Base-by-base conservation (phyloP, 768 basidiomycete genomes). In the Boletus subcaerulescens region DNA sequence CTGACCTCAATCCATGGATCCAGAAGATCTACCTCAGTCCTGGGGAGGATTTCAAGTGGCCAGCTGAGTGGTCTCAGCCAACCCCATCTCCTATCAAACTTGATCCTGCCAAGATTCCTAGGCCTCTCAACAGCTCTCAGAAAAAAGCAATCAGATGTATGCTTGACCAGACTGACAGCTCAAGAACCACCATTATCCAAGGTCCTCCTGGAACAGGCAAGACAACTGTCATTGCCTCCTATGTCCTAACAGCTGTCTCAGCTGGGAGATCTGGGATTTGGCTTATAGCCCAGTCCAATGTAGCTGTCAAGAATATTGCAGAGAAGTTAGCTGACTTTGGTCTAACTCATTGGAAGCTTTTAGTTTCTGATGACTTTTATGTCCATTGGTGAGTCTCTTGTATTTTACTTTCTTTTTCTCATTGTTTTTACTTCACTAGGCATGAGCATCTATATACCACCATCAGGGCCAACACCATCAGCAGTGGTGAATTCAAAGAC, bases 301-400 rank as follows among this genome's bases (percentile, higher is more conserved):
- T 93, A 46, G 91, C 89, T 45, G 91, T 93, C 20, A 92, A 91
- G 69, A 93, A 93, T 60, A 92, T 93, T 72, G 91, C 89, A 49
- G 87, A 89, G 63, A 90, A 91, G 72, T 72, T 93, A 17, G 69
- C 75, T n/a, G 69, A 77, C 9, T 73, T 80, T 63, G 76, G 72
- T 0, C 81, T 89, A 55, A 42, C 60, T 4, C 59, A 79, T 10
- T 93, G 84, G 80, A 83, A 74, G 56, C 74, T 93, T 3, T 65
- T 93, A 4, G 86, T 92, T n/a, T 86, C 91, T 1, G 71, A 62
- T 71, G 80, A 85, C 1, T 93, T 92, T 63, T 77, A 82, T 59
- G 69, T 67, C 65, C 77, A 76, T 55, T 91, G 90, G 89, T 89
- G 60, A 66, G 79, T 66, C 5, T 39, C 45, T 53, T 42, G 1